Evolutionary conservation across 208 protist genomes (phyloP), one percentile per base, ranked within the genome.

Genomic region (Leishmania guyanensis): DNA sequence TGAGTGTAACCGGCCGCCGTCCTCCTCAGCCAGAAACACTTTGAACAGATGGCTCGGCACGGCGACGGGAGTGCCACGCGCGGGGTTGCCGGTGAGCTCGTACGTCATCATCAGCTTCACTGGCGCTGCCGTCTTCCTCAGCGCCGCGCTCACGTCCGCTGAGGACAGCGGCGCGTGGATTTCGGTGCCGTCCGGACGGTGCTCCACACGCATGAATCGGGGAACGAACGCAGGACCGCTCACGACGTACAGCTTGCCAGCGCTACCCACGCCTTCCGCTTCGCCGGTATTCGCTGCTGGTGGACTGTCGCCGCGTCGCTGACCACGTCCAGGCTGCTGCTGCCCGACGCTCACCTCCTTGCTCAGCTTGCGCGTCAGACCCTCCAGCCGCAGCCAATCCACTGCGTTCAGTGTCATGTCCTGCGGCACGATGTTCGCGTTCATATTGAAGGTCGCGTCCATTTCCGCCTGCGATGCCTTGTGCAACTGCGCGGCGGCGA

Each of bases 11-110:
- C 58, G 70, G n/a, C 84, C 84, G 39, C 79, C 84, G 62, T 82
- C 73, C 10, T 84, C 81, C 79, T 93, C 91, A 3, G 89, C 86
- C 10, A 96, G 77, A 8, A 97, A 64, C 2, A 95, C 90, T 76
- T 97, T 97, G 84, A 93, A 97, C 12, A 97, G 76, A 81, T 97
- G 94, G 60, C 87, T 97, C 29, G 94, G 94, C 50, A 97, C 93
- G 8, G 94, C 94, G 22, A 97, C 88, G 29, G 65, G 81, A 36
- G 79, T 86, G 74, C 78, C 66, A 43, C 77, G 75, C 20, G 70
- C 39, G 56, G 70, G 68, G 84, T 91, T 81, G n/a, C 92, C 93
- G 46, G 82, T 88, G 53, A 97, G 77, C 75, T 91, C 90, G 78
- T 95, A 92, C 75, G 90, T 87, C 65, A 94, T 81, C 71, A 94